phyloP scores from a whole-genome alignment of 177 flowering plant genomes.

The Vitis hybrid region DNA sequence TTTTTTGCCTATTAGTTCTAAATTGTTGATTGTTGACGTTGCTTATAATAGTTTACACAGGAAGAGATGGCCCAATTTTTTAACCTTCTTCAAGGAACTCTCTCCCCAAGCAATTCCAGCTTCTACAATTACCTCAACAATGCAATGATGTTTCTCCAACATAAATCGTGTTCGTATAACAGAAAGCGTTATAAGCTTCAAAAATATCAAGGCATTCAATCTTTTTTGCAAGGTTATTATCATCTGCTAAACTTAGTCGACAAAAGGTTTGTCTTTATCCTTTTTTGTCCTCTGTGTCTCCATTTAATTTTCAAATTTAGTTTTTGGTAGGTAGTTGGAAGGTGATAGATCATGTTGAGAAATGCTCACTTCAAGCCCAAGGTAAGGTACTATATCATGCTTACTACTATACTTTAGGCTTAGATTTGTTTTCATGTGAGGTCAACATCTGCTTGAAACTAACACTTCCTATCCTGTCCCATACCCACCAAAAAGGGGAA shows the following conservation, averaged over 20 bases:
- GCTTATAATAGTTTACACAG: not conserved
- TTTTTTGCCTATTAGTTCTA: not conserved
- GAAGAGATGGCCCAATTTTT: slow-evolving; percentile 27
- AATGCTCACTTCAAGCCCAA: slow-evolving; percentile 1
- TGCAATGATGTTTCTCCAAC: slow-evolving; percentile 3
- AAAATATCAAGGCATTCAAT: slow-evolving; percentile 6
- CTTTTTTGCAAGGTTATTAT: slow-evolving; percentile 19
- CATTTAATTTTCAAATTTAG: slow-evolving; percentile 3
- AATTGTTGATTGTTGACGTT: not conserved
- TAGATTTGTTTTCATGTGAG: not conserved
- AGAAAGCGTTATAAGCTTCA: not conserved
- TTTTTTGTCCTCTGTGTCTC: not conserved
- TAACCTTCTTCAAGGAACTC: slow-evolving; percentile 14
- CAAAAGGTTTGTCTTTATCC: not conserved
- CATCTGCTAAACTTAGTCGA: not conserved
- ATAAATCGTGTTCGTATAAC: not conserved
- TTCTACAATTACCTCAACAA: not conserved
- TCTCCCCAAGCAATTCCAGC: slow-evolving; percentile 13
- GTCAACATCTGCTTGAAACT: no score
- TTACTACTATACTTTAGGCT: not conserved
- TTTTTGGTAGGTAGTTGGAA: slow-evolving; percentile 13
- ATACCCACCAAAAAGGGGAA: no score
- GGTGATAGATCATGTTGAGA: slow-evolving; percentile 11
- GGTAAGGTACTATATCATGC: slow-evolving; percentile 19
- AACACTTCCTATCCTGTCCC: no score